phyloP scores from a whole-genome alignment of 139 green algal species.

The Chlamydomonas asymmetrica region DNA sequence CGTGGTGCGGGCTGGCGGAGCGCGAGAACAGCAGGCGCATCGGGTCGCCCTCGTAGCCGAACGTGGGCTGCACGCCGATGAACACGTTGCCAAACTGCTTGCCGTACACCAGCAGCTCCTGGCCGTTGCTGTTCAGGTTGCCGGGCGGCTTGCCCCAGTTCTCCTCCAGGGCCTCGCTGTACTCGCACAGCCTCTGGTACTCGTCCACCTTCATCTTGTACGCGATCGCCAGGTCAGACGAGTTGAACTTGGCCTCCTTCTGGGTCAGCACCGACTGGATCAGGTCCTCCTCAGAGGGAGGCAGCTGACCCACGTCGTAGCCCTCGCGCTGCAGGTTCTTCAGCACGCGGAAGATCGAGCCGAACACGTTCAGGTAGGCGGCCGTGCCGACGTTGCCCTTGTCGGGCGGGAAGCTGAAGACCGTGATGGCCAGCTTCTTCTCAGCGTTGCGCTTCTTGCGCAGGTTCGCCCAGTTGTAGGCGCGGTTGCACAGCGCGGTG shows the following conservation, averaged over 20 bases:
- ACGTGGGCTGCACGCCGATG: conserved; percentile 99
- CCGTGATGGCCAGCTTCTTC: conserved; percentile 96
- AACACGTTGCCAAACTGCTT: conserved; percentile 99
- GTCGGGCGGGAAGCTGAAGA: conserved; percentile 99
- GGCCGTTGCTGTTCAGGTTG: conserved; percentile 96
- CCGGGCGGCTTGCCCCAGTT: conserved; percentile 97
- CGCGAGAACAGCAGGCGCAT: conserved; percentile 98
- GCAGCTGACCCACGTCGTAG: conserved; percentile 91
- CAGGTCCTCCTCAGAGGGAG: conserved; percentile 73
- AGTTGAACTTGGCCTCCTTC: conserved; percentile 93
- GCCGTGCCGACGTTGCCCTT: conserved; percentile 99
- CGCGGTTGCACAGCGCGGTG: conserved; percentile 76
- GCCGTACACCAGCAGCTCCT: conserved; percentile 96
- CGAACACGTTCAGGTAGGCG: conserved; percentile 99
- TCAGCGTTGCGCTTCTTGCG: conserved; percentile 89
- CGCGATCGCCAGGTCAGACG: conserved; percentile 93
- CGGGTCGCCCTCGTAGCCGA: conserved; percentile 98
- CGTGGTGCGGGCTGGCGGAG: conserved; percentile 95
- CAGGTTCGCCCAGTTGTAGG: conserved; percentile 96
- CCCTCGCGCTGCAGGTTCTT: conserved; percentile 87
- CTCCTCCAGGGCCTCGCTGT: conserved; percentile 93
- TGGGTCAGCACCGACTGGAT: conserved; percentile 89
- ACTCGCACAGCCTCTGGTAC: conserved; percentile 91
- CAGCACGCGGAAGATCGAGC: conserved; percentile 92
- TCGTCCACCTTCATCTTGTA: conserved; percentile 93